phyloP scores from a whole-genome alignment of 768 basidiomycete species.

The Rhodotorula diobovata region DNA sequence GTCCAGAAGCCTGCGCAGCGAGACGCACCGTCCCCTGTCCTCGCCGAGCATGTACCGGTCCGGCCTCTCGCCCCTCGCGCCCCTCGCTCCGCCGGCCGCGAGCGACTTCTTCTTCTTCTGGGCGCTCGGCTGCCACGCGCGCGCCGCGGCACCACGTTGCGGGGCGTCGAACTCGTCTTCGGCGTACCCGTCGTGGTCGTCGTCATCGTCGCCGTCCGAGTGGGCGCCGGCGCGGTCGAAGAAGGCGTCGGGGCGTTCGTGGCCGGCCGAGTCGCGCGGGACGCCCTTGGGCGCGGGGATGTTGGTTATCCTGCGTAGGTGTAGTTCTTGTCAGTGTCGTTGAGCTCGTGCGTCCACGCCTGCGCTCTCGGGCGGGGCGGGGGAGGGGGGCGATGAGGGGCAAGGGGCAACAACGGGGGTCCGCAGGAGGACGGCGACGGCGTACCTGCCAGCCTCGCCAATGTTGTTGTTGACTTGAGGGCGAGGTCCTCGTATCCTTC shows the following conservation, averaged over 20 bases:
- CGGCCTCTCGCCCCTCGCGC: slow-evolving; percentile 9
- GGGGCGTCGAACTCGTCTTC: slow-evolving; percentile 1
- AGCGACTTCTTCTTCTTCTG: slow-evolving; percentile 14
- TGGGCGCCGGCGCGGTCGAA: slow-evolving; percentile 12
- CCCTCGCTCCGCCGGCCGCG: not conserved
- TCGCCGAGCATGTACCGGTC: slow-evolving; percentile 15
- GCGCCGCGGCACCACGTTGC: not conserved
- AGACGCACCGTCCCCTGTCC: slow-evolving; percentile 22
- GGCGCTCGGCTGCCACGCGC: not conserved
- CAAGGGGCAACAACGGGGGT: not conserved
- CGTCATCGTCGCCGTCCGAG: not conserved
- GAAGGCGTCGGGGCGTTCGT: slow-evolving; percentile 30
- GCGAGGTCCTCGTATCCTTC: slow-evolving; percentile 18
- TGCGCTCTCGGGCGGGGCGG: not conserved
- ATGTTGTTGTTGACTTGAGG: slow-evolving; percentile 37
- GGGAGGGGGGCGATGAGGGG: not conserved
- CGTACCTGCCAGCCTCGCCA: slow-evolving; percentile 29
- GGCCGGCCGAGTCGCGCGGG: slow-evolving; percentile 36
- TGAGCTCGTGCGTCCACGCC: not conserved
- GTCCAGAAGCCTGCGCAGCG: not conserved
- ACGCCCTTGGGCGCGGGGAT: slow-evolving; percentile 45
- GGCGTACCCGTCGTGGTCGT: not conserved
- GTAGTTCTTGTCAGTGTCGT: no score
- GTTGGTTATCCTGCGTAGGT: slow-evolving; percentile 43
- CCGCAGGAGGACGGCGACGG: not conserved